phyloP scores from a whole-genome alignment of 2,329 filamentous ascomycete species.

The Trichophyton simii region DNA sequence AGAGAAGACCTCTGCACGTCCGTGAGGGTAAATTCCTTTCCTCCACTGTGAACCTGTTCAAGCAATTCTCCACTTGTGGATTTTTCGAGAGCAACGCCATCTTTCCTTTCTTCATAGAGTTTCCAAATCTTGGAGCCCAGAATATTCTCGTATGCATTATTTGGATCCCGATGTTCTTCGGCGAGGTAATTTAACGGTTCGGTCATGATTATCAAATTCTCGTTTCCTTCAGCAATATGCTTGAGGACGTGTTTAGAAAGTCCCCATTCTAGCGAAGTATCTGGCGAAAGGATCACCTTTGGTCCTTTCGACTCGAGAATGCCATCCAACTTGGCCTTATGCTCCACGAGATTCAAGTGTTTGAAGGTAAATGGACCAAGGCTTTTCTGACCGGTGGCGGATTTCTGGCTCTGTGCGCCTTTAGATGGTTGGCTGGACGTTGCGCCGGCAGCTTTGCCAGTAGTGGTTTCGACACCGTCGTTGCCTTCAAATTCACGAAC shows the following conservation, averaged over 20 bases:
- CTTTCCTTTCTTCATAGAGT: slow-evolving; percentile 58
- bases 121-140: slow-evolving; percentile 68
- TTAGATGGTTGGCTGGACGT: slow-evolving; percentile 32
- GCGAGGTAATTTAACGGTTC: slow-evolving; percentile 43
- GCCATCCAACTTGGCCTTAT: slow-evolving; percentile 64
- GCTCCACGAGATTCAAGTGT: slow-evolving; percentile 70
- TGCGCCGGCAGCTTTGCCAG: slow-evolving; percentile 27
- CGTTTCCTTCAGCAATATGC: slow-evolving; percentile 59
- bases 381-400: slow-evolving; percentile 25
- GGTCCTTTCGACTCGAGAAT: slow-evolving; percentile 45
- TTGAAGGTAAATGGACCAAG: slow-evolving; percentile 80
- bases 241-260: slow-evolving; percentile 74
- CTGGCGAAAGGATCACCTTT: slow-evolving; percentile 77
- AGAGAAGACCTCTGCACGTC: slow-evolving; percentile 53
- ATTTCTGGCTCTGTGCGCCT: slow-evolving; percentile 24
- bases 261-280: slow-evolving; percentile 84
- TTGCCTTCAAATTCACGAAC: slow-evolving; percentile 76
- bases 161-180: slow-evolving; percentile 17
- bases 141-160: slow-evolving; percentile 35
- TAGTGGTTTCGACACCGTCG: slow-evolving; percentile 27
- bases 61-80: slow-evolving; percentile 44
- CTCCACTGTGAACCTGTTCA: slow-evolving; percentile 55
- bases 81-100: slow-evolving; percentile 50
- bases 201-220: slow-evolving; percentile 78
- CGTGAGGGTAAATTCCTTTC: slow-evolving; percentile 48